These are phyloP conservation scores for Trichothecium sympodiale DNA, from an alignment of 2,329 filamentous ascomycete genomes.

Conservation along the genomic window DNA sequence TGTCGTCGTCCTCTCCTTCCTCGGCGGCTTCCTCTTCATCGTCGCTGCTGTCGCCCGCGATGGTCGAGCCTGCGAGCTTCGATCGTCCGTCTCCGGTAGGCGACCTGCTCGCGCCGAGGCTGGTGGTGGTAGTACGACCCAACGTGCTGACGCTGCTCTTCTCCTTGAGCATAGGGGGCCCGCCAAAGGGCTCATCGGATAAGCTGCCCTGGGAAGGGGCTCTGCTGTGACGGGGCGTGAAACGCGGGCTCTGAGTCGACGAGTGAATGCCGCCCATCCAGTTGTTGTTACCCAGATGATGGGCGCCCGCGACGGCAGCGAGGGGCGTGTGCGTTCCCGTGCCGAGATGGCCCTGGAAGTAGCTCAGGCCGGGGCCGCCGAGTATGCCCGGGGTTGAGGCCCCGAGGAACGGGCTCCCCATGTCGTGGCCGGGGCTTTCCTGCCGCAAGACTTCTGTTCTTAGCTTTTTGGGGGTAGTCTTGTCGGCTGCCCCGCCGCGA, in stretches of 20 bases:
- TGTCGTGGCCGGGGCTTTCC: constrained; percentile 18
- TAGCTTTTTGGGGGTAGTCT: no score
- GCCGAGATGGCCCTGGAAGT: constrained; percentile 70
- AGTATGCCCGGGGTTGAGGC: constrained; percentile 52
- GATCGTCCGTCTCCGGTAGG: constrained; percentile 39
- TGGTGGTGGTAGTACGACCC: constrained; percentile 41
- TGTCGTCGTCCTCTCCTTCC: constrained; percentile 12
- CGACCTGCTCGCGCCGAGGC: constrained; percentile 39
- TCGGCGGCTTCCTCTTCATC: constrained; percentile 10
- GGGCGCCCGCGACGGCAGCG: constrained; percentile 64
- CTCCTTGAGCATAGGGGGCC: constrained; percentile 35
- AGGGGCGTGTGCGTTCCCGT: constrained; percentile 66
- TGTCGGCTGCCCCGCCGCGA: no score
- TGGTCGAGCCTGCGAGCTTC: constrained; percentile 22
- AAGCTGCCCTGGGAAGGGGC: constrained; percentile 35
- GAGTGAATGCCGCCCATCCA: constrained; percentile 19
- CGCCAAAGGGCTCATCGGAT: constrained; percentile 21
- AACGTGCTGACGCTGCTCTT: constrained; percentile 54
- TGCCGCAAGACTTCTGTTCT: constrained; percentile 1
- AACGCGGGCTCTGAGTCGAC: constrained; percentile 8
- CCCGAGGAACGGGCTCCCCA: constrained; percentile 46
- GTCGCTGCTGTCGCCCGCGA: constrained; percentile 25
- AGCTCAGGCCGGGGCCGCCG: constrained; percentile 67
- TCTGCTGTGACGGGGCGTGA: constrained; percentile 23
- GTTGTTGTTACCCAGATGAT: constrained; percentile 20